Conservation (phyloP, 225 moss, liverwort and hornwort species). For the Sphagnum tenellum region DNA sequence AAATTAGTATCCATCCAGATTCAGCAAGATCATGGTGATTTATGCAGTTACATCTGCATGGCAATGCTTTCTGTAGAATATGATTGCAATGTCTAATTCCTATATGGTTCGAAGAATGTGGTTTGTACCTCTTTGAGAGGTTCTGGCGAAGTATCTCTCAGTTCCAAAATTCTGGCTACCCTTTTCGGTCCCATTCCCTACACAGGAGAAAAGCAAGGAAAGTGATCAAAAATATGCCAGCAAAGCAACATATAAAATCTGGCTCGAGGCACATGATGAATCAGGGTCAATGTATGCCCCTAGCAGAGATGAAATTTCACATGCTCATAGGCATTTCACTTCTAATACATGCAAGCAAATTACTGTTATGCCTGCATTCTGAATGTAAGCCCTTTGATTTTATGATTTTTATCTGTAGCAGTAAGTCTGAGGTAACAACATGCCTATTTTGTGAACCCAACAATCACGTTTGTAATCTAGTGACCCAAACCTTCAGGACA, state of each 20-base stretch:
- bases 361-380: background rate
- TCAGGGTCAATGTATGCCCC: too few relatives aligned
- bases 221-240: background rate
- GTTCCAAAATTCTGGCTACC: constrained; percentile 10
- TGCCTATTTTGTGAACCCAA: background rate
- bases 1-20: background rate
- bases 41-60: background rate
- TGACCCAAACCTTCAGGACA: background rate
- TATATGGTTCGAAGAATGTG: background rate
- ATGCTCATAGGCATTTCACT: too few relatives aligned
- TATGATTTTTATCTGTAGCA: too few relatives aligned
- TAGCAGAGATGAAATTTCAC: too few relatives aligned
- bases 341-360: background rate
- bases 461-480: background rate
- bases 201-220: background rate
- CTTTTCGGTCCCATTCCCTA: constrained; percentile 26
- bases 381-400: background rate
- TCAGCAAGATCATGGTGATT: background rate
- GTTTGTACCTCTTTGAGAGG: constrained; percentile 17
- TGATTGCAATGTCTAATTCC: too few relatives aligned
- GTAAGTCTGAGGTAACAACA: too few relatives aligned
- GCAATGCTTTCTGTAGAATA: background rate
- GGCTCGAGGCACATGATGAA: too few relatives aligned
- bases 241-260: background rate
- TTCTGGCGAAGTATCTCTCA: constrained; percentile 15